phyloP scores from a whole-genome alignment of 495 filamentous ascomycete genomes.

The Aspergillus avenaceus region DNA sequence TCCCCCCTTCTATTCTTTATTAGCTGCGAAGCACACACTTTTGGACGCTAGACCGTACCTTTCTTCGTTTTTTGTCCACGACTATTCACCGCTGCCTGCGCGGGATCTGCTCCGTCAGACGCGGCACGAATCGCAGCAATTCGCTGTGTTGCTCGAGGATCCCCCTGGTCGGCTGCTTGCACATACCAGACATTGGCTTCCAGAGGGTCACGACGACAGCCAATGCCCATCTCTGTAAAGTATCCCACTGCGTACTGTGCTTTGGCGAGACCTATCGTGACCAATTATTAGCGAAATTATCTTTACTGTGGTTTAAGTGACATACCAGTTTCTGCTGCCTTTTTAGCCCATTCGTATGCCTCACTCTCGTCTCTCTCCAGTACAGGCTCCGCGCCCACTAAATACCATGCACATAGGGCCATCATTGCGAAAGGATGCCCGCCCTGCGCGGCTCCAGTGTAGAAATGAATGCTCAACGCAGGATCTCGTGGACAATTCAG shows the following conservation, averaged over 20 bases:
- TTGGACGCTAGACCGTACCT: slow-evolving; percentile 1
- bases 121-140: slow-evolving; percentile 83
- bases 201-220: slow-evolving; percentile 84
- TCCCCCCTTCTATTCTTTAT: slow-evolving; percentile 11
- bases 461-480: slow-evolving; percentile 93
- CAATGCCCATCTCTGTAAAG: slow-evolving; percentile 98
- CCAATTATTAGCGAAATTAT: not conserved
- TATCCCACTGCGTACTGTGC: slow-evolving; percentile 94
- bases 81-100: slow-evolving; percentile 12
- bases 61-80: slow-evolving; percentile 8
- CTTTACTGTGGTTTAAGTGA: slow-evolving; percentile 1
- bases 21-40: not conserved
- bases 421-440: slow-evolving; percentile 93
- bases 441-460: slow-evolving; percentile 82
- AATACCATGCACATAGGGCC: slow-evolving; percentile 97
- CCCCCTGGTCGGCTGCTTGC: slow-evolving; percentile 87
- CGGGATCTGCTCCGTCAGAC: slow-evolving; percentile 64
- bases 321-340: slow-evolving; percentile 80
- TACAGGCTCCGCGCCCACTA: slow-evolving; percentile 90
- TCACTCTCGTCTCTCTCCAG: slow-evolving; percentile 93
- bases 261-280: slow-evolving; percentile 69
- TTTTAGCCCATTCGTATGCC: slow-evolving; percentile 92
- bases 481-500: slow-evolving; percentile 85
- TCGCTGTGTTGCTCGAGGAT: slow-evolving; percentile 80
- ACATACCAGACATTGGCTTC: slow-evolving; percentile 99